These are phyloP conservation scores for Eucalyptus virginea DNA, from an alignment of 345 rosid genomes.

Conservation along the genomic window DNA sequence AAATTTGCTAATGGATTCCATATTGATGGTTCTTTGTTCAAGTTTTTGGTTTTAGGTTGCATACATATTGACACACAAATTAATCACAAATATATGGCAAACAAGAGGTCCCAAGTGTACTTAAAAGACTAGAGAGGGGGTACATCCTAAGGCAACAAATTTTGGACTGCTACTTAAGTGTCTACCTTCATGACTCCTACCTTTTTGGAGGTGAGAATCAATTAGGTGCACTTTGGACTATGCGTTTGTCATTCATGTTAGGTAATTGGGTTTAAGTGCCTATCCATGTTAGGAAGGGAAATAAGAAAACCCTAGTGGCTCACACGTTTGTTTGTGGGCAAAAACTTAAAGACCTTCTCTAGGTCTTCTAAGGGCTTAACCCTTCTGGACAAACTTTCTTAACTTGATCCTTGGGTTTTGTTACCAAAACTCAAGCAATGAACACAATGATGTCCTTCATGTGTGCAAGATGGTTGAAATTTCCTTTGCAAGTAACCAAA, in stretches of 20 bases:
- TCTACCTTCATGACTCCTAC: background rate
- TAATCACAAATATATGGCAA: background rate
- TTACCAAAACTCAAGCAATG: background rate
- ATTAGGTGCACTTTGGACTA: background rate
- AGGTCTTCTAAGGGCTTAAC: background rate
- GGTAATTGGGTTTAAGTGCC: background rate
- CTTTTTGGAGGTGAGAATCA: background rate
- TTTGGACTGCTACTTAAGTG: background rate
- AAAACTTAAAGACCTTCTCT: background rate
- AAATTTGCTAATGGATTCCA: background rate
- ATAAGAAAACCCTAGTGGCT: background rate
- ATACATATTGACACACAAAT: background rate
- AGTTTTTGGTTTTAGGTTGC: background rate
- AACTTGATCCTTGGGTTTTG: background rate
- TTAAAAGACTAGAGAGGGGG: background rate
- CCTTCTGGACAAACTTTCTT: background rate
- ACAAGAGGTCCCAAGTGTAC: background rate
- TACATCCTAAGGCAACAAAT: background rate
- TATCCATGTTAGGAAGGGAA: background rate
- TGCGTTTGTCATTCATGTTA: background rate
- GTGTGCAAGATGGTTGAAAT: background rate
- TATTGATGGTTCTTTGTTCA: background rate
- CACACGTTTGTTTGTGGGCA: background rate
- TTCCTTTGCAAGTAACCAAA: background rate
- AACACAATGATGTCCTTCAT: background rate